Percentiles rank a stretch among this genome's conserved stretches.
Conservation (phyloP, 139 green algal genomes). For the Picochlorum sp. region DNA sequence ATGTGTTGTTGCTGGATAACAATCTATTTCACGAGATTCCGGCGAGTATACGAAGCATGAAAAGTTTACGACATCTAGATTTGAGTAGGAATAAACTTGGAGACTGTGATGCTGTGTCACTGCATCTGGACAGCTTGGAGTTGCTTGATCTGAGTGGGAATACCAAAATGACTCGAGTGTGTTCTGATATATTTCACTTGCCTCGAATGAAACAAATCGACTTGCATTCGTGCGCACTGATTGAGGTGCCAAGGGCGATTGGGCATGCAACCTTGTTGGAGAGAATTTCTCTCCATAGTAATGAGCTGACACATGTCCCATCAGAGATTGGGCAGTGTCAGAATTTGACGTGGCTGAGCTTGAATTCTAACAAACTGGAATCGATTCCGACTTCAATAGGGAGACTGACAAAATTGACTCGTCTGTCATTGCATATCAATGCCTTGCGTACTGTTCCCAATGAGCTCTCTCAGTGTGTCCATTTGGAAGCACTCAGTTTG, state of each 20-base stretch:
- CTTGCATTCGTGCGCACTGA: conserved; percentile 22
- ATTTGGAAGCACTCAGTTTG: conserved; percentile 29
- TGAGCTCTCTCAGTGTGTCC: conserved; percentile 19
- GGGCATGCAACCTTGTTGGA: conserved; percentile 11
- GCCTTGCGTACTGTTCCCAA: conserved; percentile 16
- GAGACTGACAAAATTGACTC: conserved; percentile 18
- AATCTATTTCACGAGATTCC: conserved; percentile 26
- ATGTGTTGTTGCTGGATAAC: conserved; percentile 8
- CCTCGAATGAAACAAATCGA: conserved; percentile 20
- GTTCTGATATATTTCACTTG: conserved; percentile 9
- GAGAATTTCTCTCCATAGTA: conserved; percentile 29
- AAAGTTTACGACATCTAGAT: conserved; percentile 9
- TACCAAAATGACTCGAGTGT: conserved; percentile 5
- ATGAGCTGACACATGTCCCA: conserved; percentile 16
- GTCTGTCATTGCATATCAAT: conserved; percentile 33
- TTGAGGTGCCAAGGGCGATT: conserved; percentile 10
- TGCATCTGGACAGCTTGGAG: conserved; percentile 2
- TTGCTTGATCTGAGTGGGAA: conserved; percentile 31
- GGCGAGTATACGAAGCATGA: conserved; percentile 1
- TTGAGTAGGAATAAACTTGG: conserved; percentile 21
- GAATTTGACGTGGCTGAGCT: conserved; percentile 23
- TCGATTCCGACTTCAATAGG: conserved; percentile 19
- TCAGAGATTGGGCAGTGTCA: conserved; percentile 19
- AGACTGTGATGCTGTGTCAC: not conserved
- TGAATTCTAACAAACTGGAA: conserved; percentile 29